Conservation (phyloP, 495 filamentous ascomycete species). For the Haplographium delicatum region DNA sequence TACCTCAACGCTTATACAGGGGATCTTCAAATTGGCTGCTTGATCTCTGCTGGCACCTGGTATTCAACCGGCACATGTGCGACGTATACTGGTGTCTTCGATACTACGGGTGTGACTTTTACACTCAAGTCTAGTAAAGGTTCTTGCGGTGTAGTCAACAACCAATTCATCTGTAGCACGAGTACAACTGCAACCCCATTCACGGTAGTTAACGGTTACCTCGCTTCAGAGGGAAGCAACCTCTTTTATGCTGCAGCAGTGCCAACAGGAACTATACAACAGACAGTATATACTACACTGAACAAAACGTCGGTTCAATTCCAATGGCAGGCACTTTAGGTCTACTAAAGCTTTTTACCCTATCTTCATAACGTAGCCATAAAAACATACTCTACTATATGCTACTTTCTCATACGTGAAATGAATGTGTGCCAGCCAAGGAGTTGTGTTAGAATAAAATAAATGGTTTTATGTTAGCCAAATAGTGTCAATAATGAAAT, state of each 20-base stretch:
- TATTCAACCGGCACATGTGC: conserved; percentile 67
- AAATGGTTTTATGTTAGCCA: too few relatives aligned
- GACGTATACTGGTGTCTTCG: conserved; percentile 55
- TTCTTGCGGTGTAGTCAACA: conserved; percentile 42
- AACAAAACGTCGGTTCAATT: too few relatives aligned
- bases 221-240: conserved; percentile 42
- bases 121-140: conserved; percentile 56
- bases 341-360: too few relatives aligned
- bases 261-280: conserved; percentile 44
- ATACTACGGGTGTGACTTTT: conserved; percentile 42
- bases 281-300: conserved; percentile 30
- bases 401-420: too few relatives aligned
- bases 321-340: too few relatives aligned
- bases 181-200: conserved; percentile 38
- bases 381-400: too few relatives aligned
- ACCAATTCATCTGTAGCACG: conserved; percentile 43
- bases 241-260: conserved; percentile 53
- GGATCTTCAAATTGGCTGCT: conserved; percentile 52
- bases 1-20: conserved; percentile 50
- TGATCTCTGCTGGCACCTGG: conserved; percentile 66
- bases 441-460: too few relatives aligned
- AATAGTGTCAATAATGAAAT: too few relatives aligned
- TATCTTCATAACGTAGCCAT: too few relatives aligned
- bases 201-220: conserved; percentile 31
- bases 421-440: too few relatives aligned